Evolutionary conservation across 805 yeast genomes (phyloP), one percentile per base, ranked within the genome.

Genomic region (Vanderwaltozyma tropicalis): DNA sequence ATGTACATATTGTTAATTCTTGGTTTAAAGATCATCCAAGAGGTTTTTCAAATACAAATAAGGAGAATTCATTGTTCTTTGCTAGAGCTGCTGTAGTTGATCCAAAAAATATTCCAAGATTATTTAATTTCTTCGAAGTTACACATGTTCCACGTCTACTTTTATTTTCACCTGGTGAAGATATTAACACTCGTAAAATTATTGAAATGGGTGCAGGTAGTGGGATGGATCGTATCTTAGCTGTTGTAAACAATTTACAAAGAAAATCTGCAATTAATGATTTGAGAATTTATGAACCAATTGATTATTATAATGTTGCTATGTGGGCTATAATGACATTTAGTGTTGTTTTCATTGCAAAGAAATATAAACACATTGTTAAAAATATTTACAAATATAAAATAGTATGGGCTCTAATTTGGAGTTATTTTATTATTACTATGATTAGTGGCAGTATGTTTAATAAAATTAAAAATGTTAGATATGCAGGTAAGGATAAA

Each of bases 371-470:
- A 40, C 44, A 47, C 6, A 53, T 66, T 20, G 59, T 79, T n/a
- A 25, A 47, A 2, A 45, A 58, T 10, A 34, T 82, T 6, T 32
- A 76, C 13, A 59, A 64, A 18, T 71, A 75, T 31, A 78, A 69
- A 48, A 62, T 71, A 34, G 53, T 82, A 29, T 92, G 97, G 97
- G 80, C 83, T 32, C 72, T 76, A 2, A 32, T 72, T 12, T 50
- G 46, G 15, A 70, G 82, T 3, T 66, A 83, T 15, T 63, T 81
- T 39, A 70, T 84, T 26, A 64, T 87, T 41, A 63, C 86, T 48
- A 83, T 88, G 67, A 77, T 73, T 34, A 69, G 89, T 5, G 98
- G 97, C 12, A 82, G 87, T 63, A 89, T 89, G 98, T 89, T 78
- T 71, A 88, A 85, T 58, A 72, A 74, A 48, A 89, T 92, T 44